These are phyloP conservation scores for Malassezia obtusa DNA, from an alignment of 1,284 basidiomycete species.

Conservation along the genomic window DNA sequence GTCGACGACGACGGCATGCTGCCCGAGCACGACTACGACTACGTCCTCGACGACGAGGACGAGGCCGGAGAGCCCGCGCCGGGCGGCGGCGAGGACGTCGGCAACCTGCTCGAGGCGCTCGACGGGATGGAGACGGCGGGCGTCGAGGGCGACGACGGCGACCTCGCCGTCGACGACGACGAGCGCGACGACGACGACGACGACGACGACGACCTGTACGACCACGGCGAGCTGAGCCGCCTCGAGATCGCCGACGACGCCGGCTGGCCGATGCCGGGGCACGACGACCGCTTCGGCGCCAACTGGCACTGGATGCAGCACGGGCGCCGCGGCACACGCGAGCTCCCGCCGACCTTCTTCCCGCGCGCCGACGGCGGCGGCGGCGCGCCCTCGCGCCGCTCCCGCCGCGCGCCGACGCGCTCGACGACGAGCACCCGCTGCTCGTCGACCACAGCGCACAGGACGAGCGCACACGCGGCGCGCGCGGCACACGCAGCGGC, in stretches of 20 bases:
- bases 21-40: slow-evolving; percentile 53
- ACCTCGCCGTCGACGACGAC: slow-evolving; percentile 18
- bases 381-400: too few relatives aligned
- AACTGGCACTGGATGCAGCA: slow-evolving; percentile 41
- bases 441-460: slow-evolving; percentile 55
- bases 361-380: slow-evolving; percentile 20
- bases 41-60: slow-evolving; percentile 51
- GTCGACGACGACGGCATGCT: slow-evolving; percentile 28
- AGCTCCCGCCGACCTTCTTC: slow-evolving; percentile 32
- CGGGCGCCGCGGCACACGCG: slow-evolving; percentile 5
- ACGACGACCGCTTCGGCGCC: slow-evolving; percentile 43
- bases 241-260: slow-evolving; percentile 34
- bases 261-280: slow-evolving; percentile 12
- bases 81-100: slow-evolving; percentile 17
- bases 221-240: slow-evolving; percentile 24
- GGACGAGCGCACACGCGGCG: slow-evolving; percentile 14
- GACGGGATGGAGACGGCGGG: slow-evolving; percentile 9
- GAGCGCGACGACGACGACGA: slow-evolving; percentile 22
- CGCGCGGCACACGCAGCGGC: slow-evolving; percentile 3
- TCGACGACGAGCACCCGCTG: slow-evolving; percentile 58
- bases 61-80: slow-evolving; percentile 48
- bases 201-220: slow-evolving; percentile 21
- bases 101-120: slow-evolving; percentile 16
- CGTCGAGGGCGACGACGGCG: background rate
- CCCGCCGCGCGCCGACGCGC: background rate